Conservation (phyloP, 2,329 filamentous ascomycete species). For the Tricladium varicosporioides region DNA sequence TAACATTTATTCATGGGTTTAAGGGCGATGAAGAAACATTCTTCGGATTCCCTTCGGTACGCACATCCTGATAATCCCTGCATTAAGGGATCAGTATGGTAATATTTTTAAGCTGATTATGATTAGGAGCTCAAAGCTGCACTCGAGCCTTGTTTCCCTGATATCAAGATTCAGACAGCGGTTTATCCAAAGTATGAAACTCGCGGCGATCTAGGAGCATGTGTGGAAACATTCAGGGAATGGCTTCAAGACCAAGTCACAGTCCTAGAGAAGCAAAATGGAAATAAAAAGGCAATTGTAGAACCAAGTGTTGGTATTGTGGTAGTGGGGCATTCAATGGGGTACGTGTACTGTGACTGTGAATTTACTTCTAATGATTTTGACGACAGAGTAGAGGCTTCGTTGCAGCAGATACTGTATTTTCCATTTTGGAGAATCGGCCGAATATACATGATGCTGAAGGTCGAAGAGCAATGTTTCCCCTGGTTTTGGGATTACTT, state of each 20-base stretch:
- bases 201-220: constrained; percentile 60
- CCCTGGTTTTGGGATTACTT: constrained; percentile 75
- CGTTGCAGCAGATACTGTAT: constrained; percentile 77
- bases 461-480: constrained; percentile 49
- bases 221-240: constrained; percentile 52
- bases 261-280: constrained; percentile 69
- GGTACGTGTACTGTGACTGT: constrained; percentile 39
- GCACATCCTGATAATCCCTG: constrained; percentile 1
- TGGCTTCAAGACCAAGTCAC: constrained; percentile 79
- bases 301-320: constrained; percentile 79
- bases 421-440: constrained; percentile 44
- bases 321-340: constrained; percentile 81
- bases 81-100: background rate
- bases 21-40: constrained; percentile 71
- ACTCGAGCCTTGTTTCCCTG: constrained; percentile 57
- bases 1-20: constrained; percentile 77
- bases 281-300: constrained; percentile 72
- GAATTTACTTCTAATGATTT: too few relatives aligned
- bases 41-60: constrained; percentile 57
- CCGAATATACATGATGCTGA: constrained; percentile 42
- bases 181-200: constrained; percentile 75
- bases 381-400: constrained; percentile 54
- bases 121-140: constrained; percentile 55
- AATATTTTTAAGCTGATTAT: constrained; percentile 1
- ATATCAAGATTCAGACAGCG: constrained; percentile 58